Percentiles rank a stretch among this genome's conserved stretches.
Evolutionary conservation across 164 flowering plant genomes (phyloP).

Genomic region (Dillenia turbinata): DNA sequence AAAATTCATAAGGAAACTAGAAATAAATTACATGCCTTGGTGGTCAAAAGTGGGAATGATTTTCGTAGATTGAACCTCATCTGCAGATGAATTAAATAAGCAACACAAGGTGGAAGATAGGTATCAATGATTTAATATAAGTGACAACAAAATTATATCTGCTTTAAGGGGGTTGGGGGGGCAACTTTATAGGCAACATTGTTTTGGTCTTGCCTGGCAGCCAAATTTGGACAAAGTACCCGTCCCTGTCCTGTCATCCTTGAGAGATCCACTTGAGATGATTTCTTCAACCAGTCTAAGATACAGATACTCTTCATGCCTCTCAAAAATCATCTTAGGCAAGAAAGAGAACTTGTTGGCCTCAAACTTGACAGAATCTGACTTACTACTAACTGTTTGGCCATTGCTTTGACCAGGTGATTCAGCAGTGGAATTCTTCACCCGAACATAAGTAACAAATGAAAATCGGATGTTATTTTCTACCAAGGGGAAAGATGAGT

Average conservation of each 20-base stretch:
- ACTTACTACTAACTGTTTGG: constrained; percentile 13
- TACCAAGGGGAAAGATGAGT: constrained; percentile 64
- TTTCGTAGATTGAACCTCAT: constrained; percentile 88
- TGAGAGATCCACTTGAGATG: constrained; percentile 52
- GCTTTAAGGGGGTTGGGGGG: no score
- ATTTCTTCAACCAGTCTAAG: constrained; percentile 73
- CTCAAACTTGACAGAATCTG: constrained; percentile 36
- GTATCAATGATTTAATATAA: not conserved
- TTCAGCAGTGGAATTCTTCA: constrained; percentile 40
- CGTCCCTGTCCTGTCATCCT: constrained; percentile 91
- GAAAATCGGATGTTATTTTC: constrained; percentile 64
- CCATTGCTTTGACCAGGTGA: constrained; percentile 23
- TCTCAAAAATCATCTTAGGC: constrained; percentile 76
- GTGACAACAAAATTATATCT: not conserved
- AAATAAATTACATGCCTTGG: constrained; percentile 48
- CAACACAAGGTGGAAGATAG: no score
- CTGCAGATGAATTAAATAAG: constrained; percentile 28
- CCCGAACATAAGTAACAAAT: constrained; percentile 74
- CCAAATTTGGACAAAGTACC: constrained; percentile 96
- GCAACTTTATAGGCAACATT: not conserved
- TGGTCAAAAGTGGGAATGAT: constrained; percentile 85
- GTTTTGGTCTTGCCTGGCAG: constrained; percentile 61
- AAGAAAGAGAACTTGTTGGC: constrained; percentile 54
- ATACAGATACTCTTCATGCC: constrained; percentile 77
- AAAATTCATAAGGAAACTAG: not conserved